Base-by-base conservation (phyloP, 1,139 yeast species). In the Taiozyma onychis region DNA sequence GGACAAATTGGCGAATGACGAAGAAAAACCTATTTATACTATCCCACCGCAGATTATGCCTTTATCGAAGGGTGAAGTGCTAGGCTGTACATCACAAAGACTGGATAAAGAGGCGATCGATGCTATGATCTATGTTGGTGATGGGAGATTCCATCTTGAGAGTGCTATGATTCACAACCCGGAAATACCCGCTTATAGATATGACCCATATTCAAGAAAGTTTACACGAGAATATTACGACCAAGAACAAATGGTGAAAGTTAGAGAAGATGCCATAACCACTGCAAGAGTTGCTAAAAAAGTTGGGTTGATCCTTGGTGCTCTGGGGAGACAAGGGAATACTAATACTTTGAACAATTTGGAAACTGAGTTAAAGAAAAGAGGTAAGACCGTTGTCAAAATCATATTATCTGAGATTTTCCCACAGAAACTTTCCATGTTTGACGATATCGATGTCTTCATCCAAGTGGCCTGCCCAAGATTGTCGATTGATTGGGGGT, bases 91-190 rank as follows among this genome's bases (percentile, higher is more conserved):
- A 0, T 88, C 97, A 0, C 95, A 96, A 21, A 72, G 88, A 54
- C 70, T 93, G 43, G 83, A 83, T 56, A 73, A 76, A 39, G 72
- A 74, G 4, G 84, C 80, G 43, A 77, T 80, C 44, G 82, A 82
- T 58, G 96, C 93, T 0, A 88, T 91, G 82, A 77, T 93, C 4
- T 93, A 93, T 63, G 76, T 93, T 32, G 99, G 99, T 35, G 99
- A 93, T 67, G 99, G 99, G 11, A 72, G 99, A 50, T 93, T 93
- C 70, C 99, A 93, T 68, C 72, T 93, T 45, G 99, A 93, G 66
- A 83, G 95, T 50, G 90, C 97, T 7, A 91, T 93, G 99, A 93
- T 93, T 54, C 98, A 91, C 66, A 93, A 93, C 66, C 99, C 99
- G 0, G 82, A 81, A 14, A 78, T 91, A 14, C 95, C 95, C 0